Percentiles rank a stretch among this genome's conserved stretches.
phyloP scores from a whole-genome alignment of 257 asterid genomes.

The Echites panduratus region DNA sequence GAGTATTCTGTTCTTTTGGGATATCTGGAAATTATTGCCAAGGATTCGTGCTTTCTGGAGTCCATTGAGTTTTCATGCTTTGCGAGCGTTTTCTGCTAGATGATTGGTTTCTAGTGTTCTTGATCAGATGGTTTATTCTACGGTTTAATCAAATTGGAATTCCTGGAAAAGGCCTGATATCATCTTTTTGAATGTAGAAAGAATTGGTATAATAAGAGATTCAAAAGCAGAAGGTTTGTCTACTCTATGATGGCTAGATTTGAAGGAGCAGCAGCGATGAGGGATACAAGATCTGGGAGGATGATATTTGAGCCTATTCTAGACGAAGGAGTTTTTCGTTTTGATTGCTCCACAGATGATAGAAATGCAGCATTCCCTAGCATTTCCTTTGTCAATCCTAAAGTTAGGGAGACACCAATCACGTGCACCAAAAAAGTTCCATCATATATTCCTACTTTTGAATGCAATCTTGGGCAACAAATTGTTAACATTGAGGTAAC shows the following conservation, averaged over 20 bases:
- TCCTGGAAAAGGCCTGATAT: conserved; percentile 19
- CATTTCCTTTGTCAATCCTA: conserved; percentile 54
- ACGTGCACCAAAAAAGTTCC: conserved; percentile 37
- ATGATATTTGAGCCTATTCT: conserved; percentile 82
- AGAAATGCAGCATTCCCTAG: conserved; percentile 74
- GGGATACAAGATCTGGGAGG: conserved; percentile 44
- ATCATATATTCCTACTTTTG: conserved; percentile 57
- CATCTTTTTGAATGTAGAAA: conserved; percentile 27
- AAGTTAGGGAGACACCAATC: conserved; percentile 69
- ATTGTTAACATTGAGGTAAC: conserved; percentile 64
- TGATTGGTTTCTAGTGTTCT: neutral
- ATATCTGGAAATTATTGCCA: neutral
- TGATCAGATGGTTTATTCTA: conserved; percentile 4
- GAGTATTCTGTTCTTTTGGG: neutral
- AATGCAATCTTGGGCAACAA: conserved; percentile 57
- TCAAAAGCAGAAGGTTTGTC: conserved; percentile 26
- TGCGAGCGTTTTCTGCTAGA: neutral
- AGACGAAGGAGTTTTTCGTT: conserved; percentile 85
- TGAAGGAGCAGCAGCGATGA: conserved; percentile 27
- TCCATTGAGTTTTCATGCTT: neutral
- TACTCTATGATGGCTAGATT: conserved; percentile 50
- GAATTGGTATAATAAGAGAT: conserved; percentile 27
- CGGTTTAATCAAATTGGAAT: conserved; percentile 6
- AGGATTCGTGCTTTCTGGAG: neutral
- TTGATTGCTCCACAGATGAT: conserved; percentile 81